These are phyloP conservation scores for Vitis hybrid DNA, from an alignment of 177 flowering plant species.

Conservation along the genomic window DNA sequence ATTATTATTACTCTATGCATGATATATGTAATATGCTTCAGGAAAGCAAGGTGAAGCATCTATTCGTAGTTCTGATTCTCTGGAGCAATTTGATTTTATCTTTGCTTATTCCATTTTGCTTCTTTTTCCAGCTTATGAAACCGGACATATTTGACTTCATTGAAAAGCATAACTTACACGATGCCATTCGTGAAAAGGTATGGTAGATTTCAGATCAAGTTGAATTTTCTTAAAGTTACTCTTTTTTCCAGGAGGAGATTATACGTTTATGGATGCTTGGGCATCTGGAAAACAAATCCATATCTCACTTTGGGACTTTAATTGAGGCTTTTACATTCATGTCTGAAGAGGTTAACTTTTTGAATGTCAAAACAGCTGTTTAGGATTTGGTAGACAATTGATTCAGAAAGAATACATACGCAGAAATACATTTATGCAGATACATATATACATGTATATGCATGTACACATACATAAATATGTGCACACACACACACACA, in stretches of 20 bases:
- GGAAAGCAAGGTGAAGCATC: background rate
- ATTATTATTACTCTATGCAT: background rate
- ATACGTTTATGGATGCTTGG: background rate
- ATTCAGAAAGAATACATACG: background rate
- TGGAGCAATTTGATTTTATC: background rate
- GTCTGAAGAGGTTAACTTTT: background rate
- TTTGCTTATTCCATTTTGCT: slow-evolving; percentile 5
- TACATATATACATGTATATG: no score
- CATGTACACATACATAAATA: no score
- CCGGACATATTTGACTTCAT: slow-evolving; percentile 87
- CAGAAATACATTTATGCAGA: background rate
- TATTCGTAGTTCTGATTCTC: background rate
- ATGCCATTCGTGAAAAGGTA: slow-evolving; percentile 90
- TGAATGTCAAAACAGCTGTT: background rate
- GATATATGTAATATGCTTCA: background rate
- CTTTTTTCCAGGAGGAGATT: background rate
- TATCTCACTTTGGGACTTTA: background rate
- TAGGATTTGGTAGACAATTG: no score
- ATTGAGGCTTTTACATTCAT: background rate
- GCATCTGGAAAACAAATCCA: background rate
- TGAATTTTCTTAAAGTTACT: background rate
- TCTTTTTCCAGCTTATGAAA: slow-evolving; percentile 74
- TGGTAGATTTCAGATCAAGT: background rate
- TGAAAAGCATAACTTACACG: slow-evolving; percentile 80
- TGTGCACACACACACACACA: no score